Base-by-base conservation (phyloP, 192 early-diverging fungal genomes). In the Diversispora eburnea region DNA sequence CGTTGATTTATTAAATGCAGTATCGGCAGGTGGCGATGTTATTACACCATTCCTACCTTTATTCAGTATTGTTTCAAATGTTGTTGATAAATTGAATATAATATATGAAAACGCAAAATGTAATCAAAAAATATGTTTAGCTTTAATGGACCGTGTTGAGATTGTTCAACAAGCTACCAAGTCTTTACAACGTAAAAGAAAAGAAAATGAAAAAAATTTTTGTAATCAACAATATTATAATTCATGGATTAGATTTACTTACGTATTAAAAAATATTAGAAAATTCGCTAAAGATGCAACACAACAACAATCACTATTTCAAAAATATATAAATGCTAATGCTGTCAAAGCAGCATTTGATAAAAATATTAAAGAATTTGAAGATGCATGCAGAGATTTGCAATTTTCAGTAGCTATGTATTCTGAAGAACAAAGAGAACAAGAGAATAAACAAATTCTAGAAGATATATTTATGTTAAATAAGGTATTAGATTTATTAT, bases 71-170 rank as follows among this genome's bases (percentile, higher is more conserved):
- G 51, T 17, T 13, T 3, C 51, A 10, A 54, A 10, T 2, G n/a
- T 54, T 4, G 3, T 54, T 17, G 4, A 1, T 54, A 10, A 54
- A 54, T 17, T 54, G 51, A 3, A 17, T 17, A 4, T 3, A 62
- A 54, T 68, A 5, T 68, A 68, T 52, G 47, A 68, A 17, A 20
- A 15, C 20, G 67, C 67, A 25, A 22, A 52, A 42, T 54, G 43
- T 33, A 68, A 68, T 41, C 20, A 68, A 68, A 68, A 54, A 22
- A 68, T 68, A n/a, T 25, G 46, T 68, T 12, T 6, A 12, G 67
- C 67, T 54, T 54, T 68, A 54, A 41, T 45, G 5, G 67, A 68
- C 10, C 46, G 67, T 45, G 48, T 49, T 15, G 43, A 41, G 39
- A 51, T 54, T 6, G 67, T 48, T 41, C 47, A 68, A 68, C 7